A percentile compares a stretch with the other conserved stretches of the same genome.
Evolutionary conservation across 768 basidiomycete species (phyloP).

Genomic region (Leccinum ochraceum): DNA sequence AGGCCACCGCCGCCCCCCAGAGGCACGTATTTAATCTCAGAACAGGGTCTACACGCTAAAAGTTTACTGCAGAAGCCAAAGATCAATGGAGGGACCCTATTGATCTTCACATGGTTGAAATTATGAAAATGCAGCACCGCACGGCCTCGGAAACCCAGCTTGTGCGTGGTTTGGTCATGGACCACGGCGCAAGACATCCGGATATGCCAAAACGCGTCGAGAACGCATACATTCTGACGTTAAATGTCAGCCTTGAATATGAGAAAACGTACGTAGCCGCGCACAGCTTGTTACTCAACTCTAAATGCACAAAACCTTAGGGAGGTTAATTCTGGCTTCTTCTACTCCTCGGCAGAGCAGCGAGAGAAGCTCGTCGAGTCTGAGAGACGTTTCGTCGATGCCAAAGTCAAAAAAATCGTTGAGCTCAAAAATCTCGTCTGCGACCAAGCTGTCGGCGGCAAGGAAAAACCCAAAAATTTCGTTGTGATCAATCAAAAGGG

Average conservation of each 20-base stretch:
- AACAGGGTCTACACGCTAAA: slow-evolving; percentile 32
- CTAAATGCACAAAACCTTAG: slow-evolving; percentile 43
- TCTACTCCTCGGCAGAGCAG: slow-evolving; percentile 98
- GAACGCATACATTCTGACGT: slow-evolving; percentile 91
- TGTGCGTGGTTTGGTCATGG: slow-evolving; percentile 91
- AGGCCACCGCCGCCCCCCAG: slow-evolving; percentile 62
- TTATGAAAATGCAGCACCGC: slow-evolving; percentile 99
- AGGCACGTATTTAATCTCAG: slow-evolving; percentile 44
- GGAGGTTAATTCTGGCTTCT: slow-evolving; percentile 99
- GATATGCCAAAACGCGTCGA: slow-evolving; percentile 99
- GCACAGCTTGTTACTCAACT: slow-evolving; percentile 16
- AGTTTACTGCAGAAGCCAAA: slow-evolving; percentile 46
- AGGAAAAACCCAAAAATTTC: slow-evolving; percentile 82
- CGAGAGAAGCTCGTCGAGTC: slow-evolving; percentile 98
- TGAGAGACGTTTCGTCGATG: slow-evolving; percentile 91
- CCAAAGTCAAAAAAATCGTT: slow-evolving; percentile 92
- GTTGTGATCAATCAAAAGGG: slow-evolving; percentile 99
- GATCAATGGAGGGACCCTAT: slow-evolving; percentile 86
- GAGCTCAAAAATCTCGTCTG: slow-evolving; percentile 96
- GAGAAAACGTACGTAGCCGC: slow-evolving; percentile 88
- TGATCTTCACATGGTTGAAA: slow-evolving; percentile 98
- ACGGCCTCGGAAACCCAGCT: slow-evolving; percentile 97
- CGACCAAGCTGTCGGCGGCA: slow-evolving; percentile 84
- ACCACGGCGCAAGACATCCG: slow-evolving; percentile 96
- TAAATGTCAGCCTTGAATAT: slow-evolving; percentile 98